Evolutionary conservation across 805 yeast genomes (phyloP).

Genomic region (Maudiozyma turicensis): DNA sequence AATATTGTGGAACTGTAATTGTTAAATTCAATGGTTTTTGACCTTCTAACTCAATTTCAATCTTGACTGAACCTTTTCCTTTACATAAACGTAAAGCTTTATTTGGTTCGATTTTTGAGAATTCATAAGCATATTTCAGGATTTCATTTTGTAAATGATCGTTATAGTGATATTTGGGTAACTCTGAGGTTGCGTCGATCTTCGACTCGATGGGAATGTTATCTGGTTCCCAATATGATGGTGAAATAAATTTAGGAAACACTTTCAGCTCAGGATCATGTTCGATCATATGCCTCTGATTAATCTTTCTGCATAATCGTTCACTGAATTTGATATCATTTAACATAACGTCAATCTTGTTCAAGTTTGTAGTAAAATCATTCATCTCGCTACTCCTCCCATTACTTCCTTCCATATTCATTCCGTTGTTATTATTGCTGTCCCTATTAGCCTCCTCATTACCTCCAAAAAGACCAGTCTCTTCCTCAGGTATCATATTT

Average conservation of each 20-base stretch:
- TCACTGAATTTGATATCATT: conserved; percentile 55
- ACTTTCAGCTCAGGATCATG: conserved; percentile 23
- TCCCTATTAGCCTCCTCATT: background rate
- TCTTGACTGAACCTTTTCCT: conserved; percentile 49
- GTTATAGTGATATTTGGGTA: background rate
- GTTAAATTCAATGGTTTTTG: background rate
- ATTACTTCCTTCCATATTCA: conserved; percentile 2
- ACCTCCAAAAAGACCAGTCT: background rate
- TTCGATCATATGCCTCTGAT: conserved; percentile 7
- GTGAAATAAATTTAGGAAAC: conserved; percentile 59
- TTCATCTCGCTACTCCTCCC: conserved; percentile 5
- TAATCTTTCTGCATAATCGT: conserved; percentile 33
- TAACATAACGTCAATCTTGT: conserved; percentile 75
- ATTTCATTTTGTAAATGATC: conserved; percentile 1
- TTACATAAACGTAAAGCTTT: conserved; percentile 50
- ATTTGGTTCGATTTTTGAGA: conserved; percentile 40
- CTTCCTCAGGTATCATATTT: background rate
- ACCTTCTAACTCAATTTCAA: conserved; percentile 49
- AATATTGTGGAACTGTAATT: conserved; percentile 3
- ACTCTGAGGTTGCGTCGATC: background rate
- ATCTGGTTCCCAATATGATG: conserved; percentile 64
- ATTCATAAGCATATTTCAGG: conserved; percentile 35
- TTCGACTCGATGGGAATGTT: background rate
- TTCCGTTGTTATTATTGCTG: background rate
- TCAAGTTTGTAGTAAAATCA: conserved; percentile 27